Conservation (phyloP, 176 grass and related monocot species). For the Elymus sibiricus region DNA sequence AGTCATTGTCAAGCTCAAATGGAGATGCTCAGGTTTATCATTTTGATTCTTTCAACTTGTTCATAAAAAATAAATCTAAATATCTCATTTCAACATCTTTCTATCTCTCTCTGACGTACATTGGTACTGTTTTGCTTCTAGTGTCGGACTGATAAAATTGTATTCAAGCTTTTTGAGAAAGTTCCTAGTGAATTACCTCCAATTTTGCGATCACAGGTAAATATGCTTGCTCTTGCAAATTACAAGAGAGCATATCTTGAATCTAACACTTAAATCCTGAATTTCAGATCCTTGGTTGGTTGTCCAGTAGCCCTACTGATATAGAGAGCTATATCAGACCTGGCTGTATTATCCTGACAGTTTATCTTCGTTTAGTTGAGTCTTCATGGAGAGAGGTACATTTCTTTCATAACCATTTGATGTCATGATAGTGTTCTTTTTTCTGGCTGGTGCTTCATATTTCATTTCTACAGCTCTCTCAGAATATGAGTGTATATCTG, state of each 20-base stretch:
- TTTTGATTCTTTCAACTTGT: conserved; percentile 15
- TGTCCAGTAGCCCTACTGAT: conserved; percentile 94
- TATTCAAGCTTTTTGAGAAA: conserved; percentile 96
- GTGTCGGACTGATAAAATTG: conserved; percentile 93
- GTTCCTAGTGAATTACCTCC: conserved; percentile 88
- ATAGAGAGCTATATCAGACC: conserved; percentile 98
- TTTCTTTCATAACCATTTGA: conserved; percentile 12
- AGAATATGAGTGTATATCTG: conserved; percentile 70
- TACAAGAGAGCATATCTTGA: conserved; percentile 2
- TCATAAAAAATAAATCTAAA: conserved; percentile 13
- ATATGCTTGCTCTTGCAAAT: conserved; percentile 12
- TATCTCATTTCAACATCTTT: background rate
- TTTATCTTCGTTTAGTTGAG: conserved; percentile 87
- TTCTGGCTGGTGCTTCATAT: conserved; percentile 20
- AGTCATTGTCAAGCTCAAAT: conserved; percentile 89
- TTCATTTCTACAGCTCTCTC: conserved; percentile 55
- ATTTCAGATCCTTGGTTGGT: conserved; percentile 94
- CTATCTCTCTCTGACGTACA: background rate
- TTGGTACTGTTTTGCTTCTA: conserved; percentile 40
- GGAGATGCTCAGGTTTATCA: conserved; percentile 76
- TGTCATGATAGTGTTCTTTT: conserved; percentile 7
- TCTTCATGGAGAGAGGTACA: conserved; percentile 77
- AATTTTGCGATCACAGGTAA: conserved; percentile 79
- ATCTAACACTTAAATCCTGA: conserved; percentile 34
- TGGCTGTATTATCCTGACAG: conserved; percentile 93